Base-by-base conservation (phyloP, 2,329 filamentous ascomycete species). In the Pseudogymnoascus sp. region DNA sequence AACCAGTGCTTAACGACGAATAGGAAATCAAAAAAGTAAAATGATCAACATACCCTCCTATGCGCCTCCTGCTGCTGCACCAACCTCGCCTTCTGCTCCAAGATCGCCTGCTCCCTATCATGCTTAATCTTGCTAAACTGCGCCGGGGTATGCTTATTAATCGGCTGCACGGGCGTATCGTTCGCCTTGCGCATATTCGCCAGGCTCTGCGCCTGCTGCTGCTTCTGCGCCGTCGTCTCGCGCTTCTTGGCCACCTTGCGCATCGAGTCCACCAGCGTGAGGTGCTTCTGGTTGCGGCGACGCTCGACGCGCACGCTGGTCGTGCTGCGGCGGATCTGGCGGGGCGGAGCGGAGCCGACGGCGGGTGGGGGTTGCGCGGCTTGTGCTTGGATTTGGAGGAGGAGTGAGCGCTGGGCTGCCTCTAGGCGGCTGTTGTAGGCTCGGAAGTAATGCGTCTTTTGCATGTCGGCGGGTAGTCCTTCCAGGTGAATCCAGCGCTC, bases 401-500 rank as follows among this genome's bases (percentile, higher is more conserved):
- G 68, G 28, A 79, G 79, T 25, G 78, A 76, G 63, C 80, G 77
- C 69, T 87, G 84, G 0, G 84, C 85, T 7, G 79, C 75, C 63
- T 87, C 83, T 28, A 88, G 85, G 28, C 85, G 77, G 8, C 76
- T 77, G 67, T 84, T 85, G 71, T 87, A 88, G 1, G 83, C 77
- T 71, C 92, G 91, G 80, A 97, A 99, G 73, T 97, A 99, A 50
- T 92, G 89, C 0, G 91, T 96, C 77, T 96, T 96, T 16, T 89
- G 87, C 88, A 97, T 95, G 67, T 99, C 94, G 10, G 88, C 85
- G 4, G 94, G 93, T 38, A 97, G 79, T 1, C 92, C 92, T 76
- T 97, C 94, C 11, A 97, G 79, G 68, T 90, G 87, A 62, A 97
- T 89, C 93, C 93, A 99, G 47, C 94, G 85, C 75, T 99, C 94